A percentile compares a stretch with the other conserved stretches of the same genome.
Evolutionary conservation across 345 rosid genomes (phyloP).

Genomic region (Eutrema yunnanense): DNA sequence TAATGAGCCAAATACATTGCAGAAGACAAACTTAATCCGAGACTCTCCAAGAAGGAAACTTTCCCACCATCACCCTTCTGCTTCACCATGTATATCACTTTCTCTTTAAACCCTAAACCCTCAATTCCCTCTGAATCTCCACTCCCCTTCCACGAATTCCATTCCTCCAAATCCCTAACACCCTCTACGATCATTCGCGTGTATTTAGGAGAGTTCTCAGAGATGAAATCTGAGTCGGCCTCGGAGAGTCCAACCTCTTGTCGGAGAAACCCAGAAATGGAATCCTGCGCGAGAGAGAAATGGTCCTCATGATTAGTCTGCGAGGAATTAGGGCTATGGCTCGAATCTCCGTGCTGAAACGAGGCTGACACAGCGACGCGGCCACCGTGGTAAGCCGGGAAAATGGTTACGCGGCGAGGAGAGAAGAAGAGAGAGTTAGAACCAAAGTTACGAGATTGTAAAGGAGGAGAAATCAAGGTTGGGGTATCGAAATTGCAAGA

Average conservation of each 20-base stretch:
- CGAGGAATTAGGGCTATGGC: background rate
- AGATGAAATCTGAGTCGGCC: slow-evolving; percentile 43
- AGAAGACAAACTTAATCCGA: slow-evolving; percentile 66
- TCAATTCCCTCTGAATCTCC: slow-evolving; percentile 14
- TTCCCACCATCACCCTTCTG: slow-evolving; percentile 76
- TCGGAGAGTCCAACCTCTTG: slow-evolving; percentile 43
- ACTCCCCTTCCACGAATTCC: slow-evolving; percentile 44
- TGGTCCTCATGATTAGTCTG: slow-evolving; percentile 19
- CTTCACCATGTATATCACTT: slow-evolving; percentile 57
- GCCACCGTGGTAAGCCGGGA: slow-evolving; percentile 3
- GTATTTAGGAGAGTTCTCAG: slow-evolving; percentile 24
- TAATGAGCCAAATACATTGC: slow-evolving; percentile 69
- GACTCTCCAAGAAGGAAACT: slow-evolving; percentile 79
- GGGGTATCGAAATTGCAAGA: slow-evolving; percentile 9
- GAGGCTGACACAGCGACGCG: slow-evolving; percentile 14
- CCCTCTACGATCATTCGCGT: slow-evolving; percentile 27
- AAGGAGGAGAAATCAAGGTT: background rate
- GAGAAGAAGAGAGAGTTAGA: slow-evolving; percentile 1
- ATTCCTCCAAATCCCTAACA: slow-evolving; percentile 72
- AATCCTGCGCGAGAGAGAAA: slow-evolving; percentile 38
- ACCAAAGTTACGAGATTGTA: background rate
- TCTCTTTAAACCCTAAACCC: slow-evolving; percentile 54
- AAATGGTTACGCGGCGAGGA: slow-evolving; percentile 19
- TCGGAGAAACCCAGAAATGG: slow-evolving; percentile 46
- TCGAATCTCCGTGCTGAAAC: slow-evolving; percentile 5